phyloP scores from a whole-genome alignment of 2,329 filamentous ascomycete species.

The Lomentospora prolificans region DNA sequence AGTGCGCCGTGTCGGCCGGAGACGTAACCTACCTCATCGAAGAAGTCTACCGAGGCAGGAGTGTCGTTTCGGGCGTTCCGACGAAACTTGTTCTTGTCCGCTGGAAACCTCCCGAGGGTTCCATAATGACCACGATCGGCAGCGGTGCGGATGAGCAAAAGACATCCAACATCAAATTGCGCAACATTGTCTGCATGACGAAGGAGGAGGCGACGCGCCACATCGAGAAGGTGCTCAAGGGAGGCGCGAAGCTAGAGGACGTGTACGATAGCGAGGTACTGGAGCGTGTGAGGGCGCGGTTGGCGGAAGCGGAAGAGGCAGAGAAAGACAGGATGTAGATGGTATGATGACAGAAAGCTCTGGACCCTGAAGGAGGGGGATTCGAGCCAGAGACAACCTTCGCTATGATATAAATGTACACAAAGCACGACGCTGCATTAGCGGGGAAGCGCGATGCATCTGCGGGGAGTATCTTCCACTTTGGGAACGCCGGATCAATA shows the following conservation, averaged over 20 bases:
- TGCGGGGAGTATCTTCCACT: not conserved
- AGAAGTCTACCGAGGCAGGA: slow-evolving; percentile 77
- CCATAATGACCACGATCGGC: slow-evolving; percentile 52
- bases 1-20: slow-evolving; percentile 64
- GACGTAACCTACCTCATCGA: slow-evolving; percentile 86
- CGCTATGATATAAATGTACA: not conserved
- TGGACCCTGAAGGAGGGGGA: not conserved
- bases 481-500: not conserved
- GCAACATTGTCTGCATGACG: slow-evolving; percentile 80
- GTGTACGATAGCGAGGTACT: slow-evolving; percentile 64
- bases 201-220: slow-evolving; percentile 79
- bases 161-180: slow-evolving; percentile 55
- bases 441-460: not conserved
- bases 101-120: slow-evolving; percentile 59
- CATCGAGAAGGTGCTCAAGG: slow-evolving; percentile 68
- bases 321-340: slow-evolving; percentile 38
- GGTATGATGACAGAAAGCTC: not conserved
- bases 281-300: slow-evolving; percentile 54
- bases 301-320: slow-evolving; percentile 55
- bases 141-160: slow-evolving; percentile 65
- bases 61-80: slow-evolving; percentile 69
- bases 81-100: slow-evolving; percentile 71
- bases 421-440: not conserved
- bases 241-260: slow-evolving; percentile 55
- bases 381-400: not conserved